phyloP scores from a whole-genome alignment of 345 rosid genomes.

The Boechera stricta region DNA sequence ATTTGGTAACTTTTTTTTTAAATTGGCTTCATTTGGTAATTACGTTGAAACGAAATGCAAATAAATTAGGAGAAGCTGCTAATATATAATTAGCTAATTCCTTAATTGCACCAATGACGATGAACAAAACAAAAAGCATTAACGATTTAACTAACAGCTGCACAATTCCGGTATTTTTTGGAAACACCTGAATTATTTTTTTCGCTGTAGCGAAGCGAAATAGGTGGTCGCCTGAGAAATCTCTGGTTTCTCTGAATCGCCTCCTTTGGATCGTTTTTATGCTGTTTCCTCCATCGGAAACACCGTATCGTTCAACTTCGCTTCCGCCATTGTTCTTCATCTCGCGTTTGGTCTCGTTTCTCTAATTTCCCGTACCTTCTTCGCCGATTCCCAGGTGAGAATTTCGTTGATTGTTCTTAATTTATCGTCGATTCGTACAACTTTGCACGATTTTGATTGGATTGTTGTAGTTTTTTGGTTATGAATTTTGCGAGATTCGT shows the following conservation, averaged over 20 bases:
- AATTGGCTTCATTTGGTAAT: not conserved
- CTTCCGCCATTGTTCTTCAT: conserved; percentile 28
- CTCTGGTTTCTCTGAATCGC: conserved; percentile 25
- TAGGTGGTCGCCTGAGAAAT: conserved; percentile 26
- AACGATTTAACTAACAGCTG: conserved; percentile 32
- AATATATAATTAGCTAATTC: conserved; percentile 32
- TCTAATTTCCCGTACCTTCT: not conserved
- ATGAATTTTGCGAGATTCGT: not conserved
- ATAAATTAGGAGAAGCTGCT: no score
- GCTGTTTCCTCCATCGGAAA: not conserved
- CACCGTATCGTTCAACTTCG: conserved; percentile 15
- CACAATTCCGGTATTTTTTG: not conserved
- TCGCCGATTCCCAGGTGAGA: conserved; percentile 34
- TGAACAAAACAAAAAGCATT: conserved; percentile 21
- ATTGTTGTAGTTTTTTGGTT: not conserved
- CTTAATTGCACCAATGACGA: conserved; percentile 28
- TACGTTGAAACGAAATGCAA: not conserved
- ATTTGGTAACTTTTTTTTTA: no score
- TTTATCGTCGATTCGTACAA: not conserved
- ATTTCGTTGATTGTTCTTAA: not conserved
- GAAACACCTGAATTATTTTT: conserved; percentile 6
- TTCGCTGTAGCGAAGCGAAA: conserved; percentile 23
- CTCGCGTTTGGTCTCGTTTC: conserved; percentile 5
- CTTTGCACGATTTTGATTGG: not conserved
- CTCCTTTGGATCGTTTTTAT: not conserved